These are phyloP conservation scores for Tetracentron sinense DNA, from an alignment of 164 flowering plant genomes.

Conservation along the genomic window DNA sequence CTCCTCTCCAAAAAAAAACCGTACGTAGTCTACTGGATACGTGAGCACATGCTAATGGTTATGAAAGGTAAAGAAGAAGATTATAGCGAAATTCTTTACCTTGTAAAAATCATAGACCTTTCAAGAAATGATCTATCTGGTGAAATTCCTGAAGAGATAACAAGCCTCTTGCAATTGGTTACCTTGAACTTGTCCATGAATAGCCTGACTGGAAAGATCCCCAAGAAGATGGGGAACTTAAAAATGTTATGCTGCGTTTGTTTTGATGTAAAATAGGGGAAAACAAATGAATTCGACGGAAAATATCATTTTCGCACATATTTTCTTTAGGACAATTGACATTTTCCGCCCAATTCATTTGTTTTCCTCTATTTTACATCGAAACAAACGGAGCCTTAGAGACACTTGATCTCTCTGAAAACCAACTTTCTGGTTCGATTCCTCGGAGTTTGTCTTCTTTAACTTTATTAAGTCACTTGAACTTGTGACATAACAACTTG, in stretches of 20 bases:
- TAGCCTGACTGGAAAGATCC: not conserved
- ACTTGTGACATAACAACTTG: not conserved
- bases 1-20: too few species aligned
- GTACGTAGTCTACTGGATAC: not conserved
- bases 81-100: not conserved
- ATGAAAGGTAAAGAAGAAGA: not conserved
- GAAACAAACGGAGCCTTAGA: too few species aligned
- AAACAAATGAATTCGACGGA: too few species aligned
- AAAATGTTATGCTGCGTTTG: too few species aligned
- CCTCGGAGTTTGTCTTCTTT: not conserved
- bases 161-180: not conserved
- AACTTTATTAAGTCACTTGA: not conserved
- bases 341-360: too few species aligned
- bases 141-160: not conserved
- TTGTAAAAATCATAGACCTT: not conserved
- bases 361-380: too few species aligned
- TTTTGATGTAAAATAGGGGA: too few species aligned
- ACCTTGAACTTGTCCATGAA: not conserved
- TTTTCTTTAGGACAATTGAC: too few species aligned
- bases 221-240: not conserved
- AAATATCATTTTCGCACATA: too few species aligned
- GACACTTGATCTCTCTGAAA: not conserved
- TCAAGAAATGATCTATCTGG: not conserved
- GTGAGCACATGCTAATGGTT: not conserved
- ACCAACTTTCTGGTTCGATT: not conserved